Base-by-base conservation (phyloP, 345 rosid genomes). In the Corchorus olitorius region DNA sequence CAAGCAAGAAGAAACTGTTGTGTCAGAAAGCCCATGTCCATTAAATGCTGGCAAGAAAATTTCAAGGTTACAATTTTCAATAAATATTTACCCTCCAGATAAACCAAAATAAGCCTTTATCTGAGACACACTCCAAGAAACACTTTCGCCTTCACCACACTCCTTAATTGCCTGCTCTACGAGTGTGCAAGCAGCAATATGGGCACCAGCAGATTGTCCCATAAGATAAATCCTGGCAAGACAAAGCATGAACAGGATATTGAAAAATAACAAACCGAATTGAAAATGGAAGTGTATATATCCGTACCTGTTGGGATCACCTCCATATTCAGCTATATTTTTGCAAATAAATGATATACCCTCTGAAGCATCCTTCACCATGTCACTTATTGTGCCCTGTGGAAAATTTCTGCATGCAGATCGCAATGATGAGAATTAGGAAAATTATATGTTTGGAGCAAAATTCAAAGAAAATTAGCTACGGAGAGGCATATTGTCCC, bases 191-290 rank as follows among this genome's bases (percentile, higher is more conserved):
- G 98, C 94, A 59, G 97, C 93, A 20, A 93, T 93, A 81, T 96
- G 99, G 69, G 98, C 99, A 80, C 97, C 98, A 81, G 99, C 99
- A 64, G 99, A 96, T 86, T 93, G 98, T 50, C 99, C 98, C 98
- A 96, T 96, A 68, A 96, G 84, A 82, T 89, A 93, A 70, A 96
- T 86, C 83, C 99, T 96, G 78, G 70, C 77, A 56, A 73, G 62
- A 67, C 43, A 64, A 70, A 77, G 74, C 70, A 84, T 35, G 41
- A 64, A 53, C 37, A 69, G 2, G 53, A 43, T 27, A 56, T 39
- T 27, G 61, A 75, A 75, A 27, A n/a, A 71, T 35, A 68, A 62
- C 17, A 66, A 61, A 73, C 53, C 43, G 33, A 72, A 61, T 46
- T 22, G 34, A 37, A 59, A 45, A 62, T 39, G 52, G 67, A 43